Evolutionary conservation across 1,284 basidiomycete species (phyloP), one percentile per base, ranked within the genome.

Genomic region (Rhodotorula sp.): DNA sequence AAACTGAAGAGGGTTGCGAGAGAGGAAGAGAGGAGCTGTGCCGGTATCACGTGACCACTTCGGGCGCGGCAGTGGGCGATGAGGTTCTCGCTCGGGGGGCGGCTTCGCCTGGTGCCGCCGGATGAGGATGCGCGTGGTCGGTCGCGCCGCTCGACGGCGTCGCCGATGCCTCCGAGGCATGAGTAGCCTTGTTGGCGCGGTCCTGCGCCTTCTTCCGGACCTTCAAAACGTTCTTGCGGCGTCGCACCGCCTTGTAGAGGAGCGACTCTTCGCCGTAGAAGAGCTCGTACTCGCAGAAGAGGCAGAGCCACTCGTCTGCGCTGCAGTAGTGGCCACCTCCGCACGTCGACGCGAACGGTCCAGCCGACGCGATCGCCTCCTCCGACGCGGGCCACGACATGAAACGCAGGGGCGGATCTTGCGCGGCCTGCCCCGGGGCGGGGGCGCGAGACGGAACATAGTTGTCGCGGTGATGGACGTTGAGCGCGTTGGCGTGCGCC

Each of bases 221-320:
- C 57, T 77, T 76, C 23, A 81, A 77, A 5, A 81, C 73, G 69
- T 78, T 77, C 64, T 80, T 80, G 45, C 81, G 66, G 54, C 77
- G 79, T 59, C 79, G 69, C 57, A 79, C 73, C 12, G 78, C 77
- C 18, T 75, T 70, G 18, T 76, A 59, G 71, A 82, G 76, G 43
- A 74, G 62, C 19, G 77, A 65, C 28, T 75, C 69, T 62, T 80
- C 79, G 28, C 81, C 81, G 64, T 80, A 82, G 65, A 80, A 79
- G 54, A 82, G 69, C 68, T 80, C 78, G 71, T 81, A 81, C 57
- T 82, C 81, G 77, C 81, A 82, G 66, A 81, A 81, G 10, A 79
- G 34, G 70, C 81, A 82, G 48, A 81, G 71, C 79, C 79, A 81
- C 63, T 79, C 78, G 63, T 79, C 78, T 5, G 71, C 70, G 15